These are phyloP conservation scores for Aureobasidium sp. DNA, from an alignment of 2,329 filamentous ascomycete species.

Conservation along the genomic window DNA sequence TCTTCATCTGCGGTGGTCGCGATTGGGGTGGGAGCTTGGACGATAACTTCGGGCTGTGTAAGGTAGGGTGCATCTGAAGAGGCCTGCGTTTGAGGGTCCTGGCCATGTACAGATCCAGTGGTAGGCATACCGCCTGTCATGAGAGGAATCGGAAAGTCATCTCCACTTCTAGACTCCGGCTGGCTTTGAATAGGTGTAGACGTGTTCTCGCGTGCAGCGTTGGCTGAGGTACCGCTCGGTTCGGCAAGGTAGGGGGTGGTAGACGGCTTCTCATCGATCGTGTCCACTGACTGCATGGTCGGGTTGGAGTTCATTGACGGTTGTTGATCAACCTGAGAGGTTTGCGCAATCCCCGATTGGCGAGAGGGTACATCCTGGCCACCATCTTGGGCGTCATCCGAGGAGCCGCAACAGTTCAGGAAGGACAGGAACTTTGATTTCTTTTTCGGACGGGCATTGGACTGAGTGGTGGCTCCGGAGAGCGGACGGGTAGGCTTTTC, in stretches of 20 bases:
- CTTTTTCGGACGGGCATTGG: slow-evolving; percentile 28
- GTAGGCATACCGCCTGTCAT: slow-evolving; percentile 11
- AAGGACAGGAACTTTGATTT: slow-evolving; percentile 41
- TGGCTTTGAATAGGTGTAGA: background rate
- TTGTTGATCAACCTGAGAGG: slow-evolving; percentile 35
- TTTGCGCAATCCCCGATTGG: slow-evolving; percentile 29
- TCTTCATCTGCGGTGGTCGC: slow-evolving; percentile 26
- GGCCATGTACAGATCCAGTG: slow-evolving; percentile 6
- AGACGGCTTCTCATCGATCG: slow-evolving; percentile 35
- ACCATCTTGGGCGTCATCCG: slow-evolving; percentile 51
- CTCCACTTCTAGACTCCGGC: background rate
- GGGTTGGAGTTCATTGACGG: slow-evolving; percentile 45
- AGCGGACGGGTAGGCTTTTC: slow-evolving; percentile 32
- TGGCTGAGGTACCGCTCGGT: slow-evolving; percentile 9
- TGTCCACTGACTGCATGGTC: slow-evolving; percentile 41
- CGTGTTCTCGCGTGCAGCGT: slow-evolving; percentile 16
- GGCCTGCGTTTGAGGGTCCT: slow-evolving; percentile 3
- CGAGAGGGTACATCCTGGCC: slow-evolving; percentile 45
- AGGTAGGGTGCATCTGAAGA: slow-evolving; percentile 12
- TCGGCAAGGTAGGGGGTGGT: slow-evolving; percentile 9
- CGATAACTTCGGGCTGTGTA: slow-evolving; percentile 29
- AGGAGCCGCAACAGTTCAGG: slow-evolving; percentile 58
- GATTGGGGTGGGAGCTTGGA: slow-evolving; percentile 39
- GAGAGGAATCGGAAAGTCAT: background rate
- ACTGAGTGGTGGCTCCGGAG: slow-evolving; percentile 24